Evolutionary conservation across 371 early-diverging fungal species (phyloP).

Genomic region (Globomyces sp.): DNA sequence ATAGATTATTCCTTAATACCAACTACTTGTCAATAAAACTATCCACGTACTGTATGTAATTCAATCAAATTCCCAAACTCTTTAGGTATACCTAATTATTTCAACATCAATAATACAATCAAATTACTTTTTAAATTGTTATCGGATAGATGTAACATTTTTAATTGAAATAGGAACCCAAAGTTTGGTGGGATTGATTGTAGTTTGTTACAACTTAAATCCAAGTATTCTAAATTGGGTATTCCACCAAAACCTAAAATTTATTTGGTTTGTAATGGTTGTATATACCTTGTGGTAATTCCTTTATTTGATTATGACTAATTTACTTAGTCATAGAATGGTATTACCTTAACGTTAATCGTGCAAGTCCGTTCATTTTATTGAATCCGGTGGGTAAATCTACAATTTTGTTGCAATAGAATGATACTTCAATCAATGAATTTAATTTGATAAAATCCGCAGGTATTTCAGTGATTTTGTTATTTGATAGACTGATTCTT

Average conservation of each 20-base stretch:
- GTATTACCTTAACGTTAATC: conserved; percentile 2
- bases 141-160: not conserved
- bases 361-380: not conserved
- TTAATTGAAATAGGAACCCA: conserved; percentile 4
- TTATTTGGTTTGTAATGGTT: too few species aligned
- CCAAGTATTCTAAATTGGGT: conserved; percentile 16
- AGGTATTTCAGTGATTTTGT: conserved; percentile 8
- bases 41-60: not conserved
- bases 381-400: conserved; percentile 9
- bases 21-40: not conserved
- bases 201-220: conserved; percentile 3
- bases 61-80: conserved; percentile 5
- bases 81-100: not conserved
- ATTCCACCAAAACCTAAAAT: conserved; percentile 5
- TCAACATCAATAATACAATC: not conserved
- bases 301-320: conserved; percentile 15
- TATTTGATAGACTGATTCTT: conserved; percentile 12
- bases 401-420: conserved; percentile 6
- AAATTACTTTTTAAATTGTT: not conserved
- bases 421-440: not conserved
- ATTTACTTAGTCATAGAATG: not conserved
- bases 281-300: not conserved
- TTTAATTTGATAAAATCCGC: not conserved
- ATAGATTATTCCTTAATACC: conserved; percentile 6
- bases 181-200: conserved; percentile 4